Conservation (phyloP, 2,329 filamentous ascomycete genomes). For the Arthroderma sp. region DNA sequence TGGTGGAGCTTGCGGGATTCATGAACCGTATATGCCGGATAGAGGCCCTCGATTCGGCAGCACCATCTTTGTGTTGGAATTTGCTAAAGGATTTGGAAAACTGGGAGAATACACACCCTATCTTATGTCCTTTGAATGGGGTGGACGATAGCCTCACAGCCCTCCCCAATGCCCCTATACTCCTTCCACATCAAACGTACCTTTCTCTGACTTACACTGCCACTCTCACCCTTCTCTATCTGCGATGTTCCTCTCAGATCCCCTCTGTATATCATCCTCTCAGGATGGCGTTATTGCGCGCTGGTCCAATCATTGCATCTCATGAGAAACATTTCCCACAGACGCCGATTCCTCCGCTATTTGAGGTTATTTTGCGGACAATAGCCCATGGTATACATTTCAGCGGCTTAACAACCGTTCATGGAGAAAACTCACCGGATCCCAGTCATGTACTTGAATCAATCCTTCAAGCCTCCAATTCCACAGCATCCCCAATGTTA, state of each 20-base stretch:
- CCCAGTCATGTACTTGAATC: too few relatives aligned
- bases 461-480: too few relatives aligned
- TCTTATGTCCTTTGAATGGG: not conserved
- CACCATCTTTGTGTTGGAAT: slow-evolving; percentile 3
- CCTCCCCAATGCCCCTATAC: slow-evolving; percentile 1
- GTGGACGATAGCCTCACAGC: not conserved
- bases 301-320: slow-evolving; percentile 23
- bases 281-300: slow-evolving; percentile 25
- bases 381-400: slow-evolving; percentile 17
- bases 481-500: too few relatives aligned
- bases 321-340: slow-evolving; percentile 26
- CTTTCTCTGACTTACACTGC: slow-evolving; percentile 25
- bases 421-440: too few relatives aligned
- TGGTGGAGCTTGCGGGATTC: slow-evolving; percentile 26
- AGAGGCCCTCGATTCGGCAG: not conserved
- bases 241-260: slow-evolving; percentile 21
- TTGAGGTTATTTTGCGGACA: slow-evolving; percentile 24
- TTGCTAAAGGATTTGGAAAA: slow-evolving; percentile 6
- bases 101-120: slow-evolving; percentile 7
- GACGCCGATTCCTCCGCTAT: slow-evolving; percentile 25
- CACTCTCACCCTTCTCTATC: slow-evolving; percentile 24
- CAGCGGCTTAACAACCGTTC: not conserved
- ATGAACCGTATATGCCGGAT: slow-evolving; percentile 8
- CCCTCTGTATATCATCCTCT: slow-evolving; percentile 22
- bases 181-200: slow-evolving; percentile 29